Base-by-base conservation (phyloP, 148 eudicot species). In the Rhododendron griersonianum region DNA sequence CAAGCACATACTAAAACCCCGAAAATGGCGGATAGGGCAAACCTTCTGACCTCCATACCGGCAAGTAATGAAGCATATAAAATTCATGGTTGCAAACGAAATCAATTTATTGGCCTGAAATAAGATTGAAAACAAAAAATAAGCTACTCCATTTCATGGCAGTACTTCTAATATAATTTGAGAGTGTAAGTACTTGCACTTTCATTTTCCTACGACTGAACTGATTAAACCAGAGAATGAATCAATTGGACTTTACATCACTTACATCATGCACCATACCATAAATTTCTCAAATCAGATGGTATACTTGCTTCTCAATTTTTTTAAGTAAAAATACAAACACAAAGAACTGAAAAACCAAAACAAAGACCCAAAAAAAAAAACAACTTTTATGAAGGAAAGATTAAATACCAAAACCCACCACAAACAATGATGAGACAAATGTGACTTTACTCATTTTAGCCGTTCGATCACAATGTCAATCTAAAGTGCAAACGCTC, bases 1-100 rank as follows among this genome's bases (percentile, higher is more conserved):
- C 33, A 23, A 84, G 55, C 65, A 84, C 87, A 85, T 81, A 81
- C 85, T 90, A 86, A 88, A 84, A 30, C 85, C 78, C 84, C 44
- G 23, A 59, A 79, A 74, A 86, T 74, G 69, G 33, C n/a, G 48
- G 15, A 73, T 78, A 71, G 65, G 79, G 53, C 85, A 77, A 89
- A 84, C 28, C 78, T 77, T 85, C 82, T 89, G 86, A 87, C 89
- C 81, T 82, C 84, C 87, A 73, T 59, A 69, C 4, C 23, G 45
- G 13, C 41, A 48, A 87, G 81, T 85, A 85, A 74, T 55, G 39
- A 63, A 83, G 67, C 51, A 15, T 16, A 80, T 89, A 84, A 63
- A 71, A 82, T 67, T 44, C 87, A 89, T 78, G 80, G 11, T 84
- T 74, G 74, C 61, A 39, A 51, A 61, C 19, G 13, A 69, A 85